Evolutionary conservation across 495 filamentous ascomycete genomes (phyloP), one percentile per base, ranked within the genome.

Genomic region (Daldinia bambusicola): DNA sequence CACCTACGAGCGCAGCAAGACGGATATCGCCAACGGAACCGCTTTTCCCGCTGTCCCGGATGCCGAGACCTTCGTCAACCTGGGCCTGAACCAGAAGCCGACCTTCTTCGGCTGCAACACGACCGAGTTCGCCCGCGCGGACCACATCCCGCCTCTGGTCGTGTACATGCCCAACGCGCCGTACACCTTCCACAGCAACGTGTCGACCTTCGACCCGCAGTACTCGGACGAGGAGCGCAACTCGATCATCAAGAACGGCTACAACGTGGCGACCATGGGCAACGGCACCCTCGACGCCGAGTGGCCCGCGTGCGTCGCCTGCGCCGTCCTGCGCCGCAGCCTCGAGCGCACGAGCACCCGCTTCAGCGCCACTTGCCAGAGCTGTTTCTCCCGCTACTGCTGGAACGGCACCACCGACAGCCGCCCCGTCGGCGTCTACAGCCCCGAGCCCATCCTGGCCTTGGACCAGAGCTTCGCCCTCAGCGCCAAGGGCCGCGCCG

Each of bases 91-190:
- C 86, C 88, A 81, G 60, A 88, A 86, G 4, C 95, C 95, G 0
- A 93, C 93, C 7, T 97, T 98, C 84, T 98, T 98, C 80, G 95
- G 95, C 65, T 98, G 95, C 83, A 81, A 94, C 80, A 83, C 82
- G 45, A 78, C 81, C 63, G 96, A 97, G 79, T 84, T 89, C 55
- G 86, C 89, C 4, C 78, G 78, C 37, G 77, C 73, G 5, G 67
- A 76, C 6, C 72, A 76, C 63, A 74, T 64, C 67, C 81, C 90
- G 0, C 95, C 95, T 0, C 72, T 98, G 36, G 78, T 98, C 67
- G 92, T 98, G 66, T 98, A 98, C 79, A 71, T 98, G n/a, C 92
- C 95, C 57, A 97, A 97, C 78, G 80, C 86, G 13, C 95, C 95
- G 0, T 97, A 95, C 80, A 87, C 85, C 40, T 85, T 83, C 68